Conservation (phyloP, 2,329 filamentous ascomycete species). For the Cryphonectria naterciae region DNA sequence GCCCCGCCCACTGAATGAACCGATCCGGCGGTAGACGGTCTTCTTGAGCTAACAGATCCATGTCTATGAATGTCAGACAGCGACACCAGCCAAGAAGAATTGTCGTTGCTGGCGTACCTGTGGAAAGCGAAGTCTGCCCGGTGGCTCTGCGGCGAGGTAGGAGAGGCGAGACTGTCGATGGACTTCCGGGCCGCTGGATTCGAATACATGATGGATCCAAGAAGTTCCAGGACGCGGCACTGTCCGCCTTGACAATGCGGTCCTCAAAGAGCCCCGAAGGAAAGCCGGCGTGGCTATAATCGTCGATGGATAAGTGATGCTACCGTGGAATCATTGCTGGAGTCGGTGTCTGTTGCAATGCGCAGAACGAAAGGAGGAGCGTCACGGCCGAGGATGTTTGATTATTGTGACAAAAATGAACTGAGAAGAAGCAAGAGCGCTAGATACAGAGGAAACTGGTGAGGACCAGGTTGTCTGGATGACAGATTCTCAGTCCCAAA, state of each 20-base stretch:
- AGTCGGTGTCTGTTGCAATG: conserved; percentile 21
- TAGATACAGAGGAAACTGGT: background rate
- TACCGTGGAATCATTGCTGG: conserved; percentile 57
- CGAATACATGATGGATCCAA: conserved; percentile 59
- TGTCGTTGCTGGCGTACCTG: conserved; percentile 48
- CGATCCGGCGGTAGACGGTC: conserved; percentile 86
- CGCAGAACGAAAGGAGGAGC: conserved; percentile 13
- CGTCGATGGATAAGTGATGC: conserved; percentile 31
- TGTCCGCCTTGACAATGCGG: conserved; percentile 15
- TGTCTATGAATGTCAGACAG: conserved; percentile 18
- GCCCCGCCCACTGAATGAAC: conserved; percentile 85
- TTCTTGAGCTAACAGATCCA: conserved; percentile 47
- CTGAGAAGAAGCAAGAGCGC: conserved; percentile 15
- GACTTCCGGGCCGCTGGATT: conserved; percentile 64
- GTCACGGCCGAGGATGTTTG: background rate
- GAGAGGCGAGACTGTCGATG: conserved; percentile 64
- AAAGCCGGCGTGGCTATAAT: conserved; percentile 23
- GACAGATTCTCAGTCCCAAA: background rate
- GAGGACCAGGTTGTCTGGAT: conserved; percentile 12
- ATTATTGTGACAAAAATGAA: conserved; percentile 7
- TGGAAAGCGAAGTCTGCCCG: conserved; percentile 63
- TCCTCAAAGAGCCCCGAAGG: conserved; percentile 18
- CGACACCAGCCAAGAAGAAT: background rate
- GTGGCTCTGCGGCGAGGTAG: conserved; percentile 52
- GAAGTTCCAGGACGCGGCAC: conserved; percentile 15